phyloP scores from a whole-genome alignment of 108 stramenopile species.

The Nitzschia palea region DNA sequence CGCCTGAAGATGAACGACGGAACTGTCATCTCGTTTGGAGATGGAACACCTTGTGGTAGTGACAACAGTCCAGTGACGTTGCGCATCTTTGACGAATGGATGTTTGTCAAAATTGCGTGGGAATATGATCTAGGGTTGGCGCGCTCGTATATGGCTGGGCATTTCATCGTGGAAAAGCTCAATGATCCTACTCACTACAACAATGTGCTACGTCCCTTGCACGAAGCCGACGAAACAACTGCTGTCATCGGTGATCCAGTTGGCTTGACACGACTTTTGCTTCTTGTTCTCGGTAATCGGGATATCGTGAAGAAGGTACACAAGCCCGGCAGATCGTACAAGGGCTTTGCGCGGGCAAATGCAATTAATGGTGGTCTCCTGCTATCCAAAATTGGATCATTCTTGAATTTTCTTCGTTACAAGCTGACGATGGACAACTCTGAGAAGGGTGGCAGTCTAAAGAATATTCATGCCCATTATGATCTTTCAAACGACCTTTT shows the following conservation, averaged over 20 bases:
- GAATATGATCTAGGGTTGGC: slow-evolving; percentile 93
- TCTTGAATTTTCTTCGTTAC: slow-evolving; percentile 86
- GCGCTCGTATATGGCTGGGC: slow-evolving; percentile 88
- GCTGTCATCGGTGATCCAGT: slow-evolving; percentile 75
- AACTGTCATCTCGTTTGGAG: slow-evolving; percentile 62
- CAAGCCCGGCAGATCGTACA: slow-evolving; percentile 47
- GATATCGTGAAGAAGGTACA: slow-evolving; percentile 37
- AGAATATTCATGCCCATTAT: slow-evolving; percentile 98
- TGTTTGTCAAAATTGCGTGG: slow-evolving; percentile 90
- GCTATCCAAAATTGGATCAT: slow-evolving; percentile 81
- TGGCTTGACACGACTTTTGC: slow-evolving; percentile 76
- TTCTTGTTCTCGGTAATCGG: slow-evolving; percentile 87
- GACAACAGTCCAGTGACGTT: slow-evolving; percentile 68
- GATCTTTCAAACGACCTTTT: slow-evolving; percentile 93
- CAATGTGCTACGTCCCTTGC: slow-evolving; percentile 43
- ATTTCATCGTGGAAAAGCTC: slow-evolving; percentile 78
- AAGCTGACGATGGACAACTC: slow-evolving; percentile 92
- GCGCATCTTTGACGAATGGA: slow-evolving; percentile 87
- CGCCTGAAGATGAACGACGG: slow-evolving; percentile 79
- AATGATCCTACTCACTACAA: slow-evolving; percentile 55
- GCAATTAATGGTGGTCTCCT: slow-evolving; percentile 79
- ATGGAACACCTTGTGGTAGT: slow-evolving; percentile 53
- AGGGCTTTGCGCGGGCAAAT: slow-evolving; percentile 56
- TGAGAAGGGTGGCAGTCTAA: slow-evolving; percentile 72
- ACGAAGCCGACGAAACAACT: slow-evolving; percentile 54